These are phyloP conservation scores for Begonia masoniana DNA, from an alignment of 306 rosid genomes.

Conservation along the genomic window DNA sequence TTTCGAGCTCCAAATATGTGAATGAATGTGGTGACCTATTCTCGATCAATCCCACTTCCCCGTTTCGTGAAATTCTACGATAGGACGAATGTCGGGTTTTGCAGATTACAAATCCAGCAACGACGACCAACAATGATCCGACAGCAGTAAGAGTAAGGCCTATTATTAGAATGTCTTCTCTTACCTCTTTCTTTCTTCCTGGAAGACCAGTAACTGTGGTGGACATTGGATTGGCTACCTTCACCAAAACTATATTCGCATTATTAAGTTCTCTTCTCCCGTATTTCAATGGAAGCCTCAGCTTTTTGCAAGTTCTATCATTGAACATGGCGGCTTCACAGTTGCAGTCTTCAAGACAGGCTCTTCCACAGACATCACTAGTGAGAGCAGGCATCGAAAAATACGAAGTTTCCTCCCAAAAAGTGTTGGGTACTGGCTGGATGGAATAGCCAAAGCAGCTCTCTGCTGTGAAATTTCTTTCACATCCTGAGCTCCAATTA, in stretches of 20 bases:
- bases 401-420: slow-evolving; percentile 1
- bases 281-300: slow-evolving; percentile 14
- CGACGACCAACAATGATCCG: background rate
- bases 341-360: slow-evolving; percentile 15
- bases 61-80: background rate
- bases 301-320: slow-evolving; percentile 6
- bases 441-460: background rate
- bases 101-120: background rate
- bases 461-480: background rate
- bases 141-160: background rate
- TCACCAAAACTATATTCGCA: slow-evolving; percentile 7
- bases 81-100: background rate
- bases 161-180: background rate
- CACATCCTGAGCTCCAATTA: slow-evolving; percentile 7
- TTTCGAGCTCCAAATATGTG: slow-evolving; percentile 10
- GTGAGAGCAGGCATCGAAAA: background rate
- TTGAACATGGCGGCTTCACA: slow-evolving; percentile 8
- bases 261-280: background rate
- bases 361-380: slow-evolving; percentile 4
- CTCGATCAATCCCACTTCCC: background rate
- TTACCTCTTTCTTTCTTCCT: background rate
- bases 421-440: background rate
- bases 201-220: background rate
- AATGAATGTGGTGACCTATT: slow-evolving; percentile 2
- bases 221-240: background rate